These are phyloP conservation scores for Cucurbita maxima DNA, from an alignment of 306 rosid species.

Conservation along the genomic window DNA sequence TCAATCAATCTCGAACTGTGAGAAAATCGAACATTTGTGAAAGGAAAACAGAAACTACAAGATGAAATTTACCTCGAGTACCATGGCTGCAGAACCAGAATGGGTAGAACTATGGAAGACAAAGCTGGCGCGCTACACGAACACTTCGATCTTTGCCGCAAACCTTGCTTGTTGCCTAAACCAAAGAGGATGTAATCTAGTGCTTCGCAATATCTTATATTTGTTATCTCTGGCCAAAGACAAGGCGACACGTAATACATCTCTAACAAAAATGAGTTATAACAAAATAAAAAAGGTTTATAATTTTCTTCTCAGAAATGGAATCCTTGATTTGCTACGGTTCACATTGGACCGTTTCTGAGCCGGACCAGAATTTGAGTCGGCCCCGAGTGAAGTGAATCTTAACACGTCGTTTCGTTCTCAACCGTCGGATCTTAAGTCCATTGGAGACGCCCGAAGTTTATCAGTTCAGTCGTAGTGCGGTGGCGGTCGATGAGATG, in stretches of 20 bases:
- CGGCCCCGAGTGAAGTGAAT: background rate
- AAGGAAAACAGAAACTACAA: background rate
- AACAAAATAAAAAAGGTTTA: background rate
- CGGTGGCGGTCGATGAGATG: background rate
- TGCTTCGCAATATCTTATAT: background rate
- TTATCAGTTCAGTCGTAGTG: background rate
- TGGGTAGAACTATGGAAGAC: conserved; percentile 4
- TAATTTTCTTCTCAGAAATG: background rate
- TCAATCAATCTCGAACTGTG: background rate
- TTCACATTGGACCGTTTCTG: background rate
- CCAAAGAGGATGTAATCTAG: background rate
- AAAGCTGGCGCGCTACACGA: background rate
- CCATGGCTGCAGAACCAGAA: conserved; percentile 40
- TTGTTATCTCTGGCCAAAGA: background rate
- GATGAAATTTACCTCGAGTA: conserved; percentile 57
- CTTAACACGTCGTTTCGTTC: background rate
- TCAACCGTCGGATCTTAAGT: background rate
- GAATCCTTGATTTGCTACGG: background rate
- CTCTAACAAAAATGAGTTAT: no score
- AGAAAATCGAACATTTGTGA: background rate
- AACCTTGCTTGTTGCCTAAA: conserved; percentile 1
- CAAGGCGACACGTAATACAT: background rate
- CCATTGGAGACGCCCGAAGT: background rate
- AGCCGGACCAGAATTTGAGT: background rate
- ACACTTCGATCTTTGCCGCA: background rate